A percentile compares a stretch with the other conserved stretches of the same genome.
Conservation (phyloP, 2,329 filamentous ascomycete genomes). For the Sporothrix luriei region DNA sequence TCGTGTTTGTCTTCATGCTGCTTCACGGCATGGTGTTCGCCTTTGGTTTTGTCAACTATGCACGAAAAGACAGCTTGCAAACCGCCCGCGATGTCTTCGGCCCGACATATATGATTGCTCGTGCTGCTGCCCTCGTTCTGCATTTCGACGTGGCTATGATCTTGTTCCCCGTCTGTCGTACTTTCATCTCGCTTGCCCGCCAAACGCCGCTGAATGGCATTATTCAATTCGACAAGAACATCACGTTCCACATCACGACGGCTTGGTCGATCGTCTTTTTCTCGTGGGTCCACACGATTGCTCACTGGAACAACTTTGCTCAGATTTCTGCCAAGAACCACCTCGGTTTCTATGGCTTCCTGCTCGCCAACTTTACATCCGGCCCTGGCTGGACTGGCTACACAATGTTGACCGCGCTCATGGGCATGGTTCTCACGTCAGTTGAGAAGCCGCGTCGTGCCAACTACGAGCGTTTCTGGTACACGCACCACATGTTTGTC, state of each 20-base stretch:
- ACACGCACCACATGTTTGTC: constrained; percentile 85
- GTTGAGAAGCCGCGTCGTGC: constrained; percentile 75
- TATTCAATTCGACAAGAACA: constrained; percentile 87
- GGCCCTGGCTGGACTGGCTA: constrained; percentile 87
- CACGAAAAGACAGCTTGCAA: constrained; percentile 73
- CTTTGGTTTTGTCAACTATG: constrained; percentile 79
- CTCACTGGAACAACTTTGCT: constrained; percentile 85
- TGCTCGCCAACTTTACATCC: constrained; percentile 74
- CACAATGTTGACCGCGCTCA: constrained; percentile 76
- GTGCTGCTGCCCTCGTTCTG: constrained; percentile 73
- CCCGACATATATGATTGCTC: constrained; percentile 73
- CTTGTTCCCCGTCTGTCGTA: constrained; percentile 80
- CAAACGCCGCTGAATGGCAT: constrained; percentile 83
- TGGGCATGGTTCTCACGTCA: constrained; percentile 76
- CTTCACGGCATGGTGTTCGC: constrained; percentile 76
- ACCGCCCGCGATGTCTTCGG: constrained; percentile 69
- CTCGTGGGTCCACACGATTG: constrained; percentile 82
- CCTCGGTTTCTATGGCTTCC: constrained; percentile 75
- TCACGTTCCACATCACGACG: constrained; percentile 82
- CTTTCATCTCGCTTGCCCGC: constrained; percentile 76
- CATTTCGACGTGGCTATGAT: constrained; percentile 82
- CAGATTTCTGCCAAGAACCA: constrained; percentile 74
- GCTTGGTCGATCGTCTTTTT: constrained; percentile 90
- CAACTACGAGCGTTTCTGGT: constrained; percentile 90
- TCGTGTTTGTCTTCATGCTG: constrained; percentile 73